Base-by-base conservation (phyloP, 805 yeast genomes). In the Candida suzukii region DNA sequence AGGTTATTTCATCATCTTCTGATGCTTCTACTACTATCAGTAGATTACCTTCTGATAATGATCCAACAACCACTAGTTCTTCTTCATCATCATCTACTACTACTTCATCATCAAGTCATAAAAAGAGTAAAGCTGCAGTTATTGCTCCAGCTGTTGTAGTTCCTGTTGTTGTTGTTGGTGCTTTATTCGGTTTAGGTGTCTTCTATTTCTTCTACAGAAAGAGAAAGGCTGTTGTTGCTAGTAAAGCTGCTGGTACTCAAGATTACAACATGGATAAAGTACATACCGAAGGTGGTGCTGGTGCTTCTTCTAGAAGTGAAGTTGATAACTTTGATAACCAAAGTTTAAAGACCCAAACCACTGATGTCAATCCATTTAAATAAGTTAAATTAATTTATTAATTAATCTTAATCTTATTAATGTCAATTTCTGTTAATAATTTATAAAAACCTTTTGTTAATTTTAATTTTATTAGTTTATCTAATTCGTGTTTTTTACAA, bases 11-110 rank as follows among this genome's bases (percentile, higher is more conserved):
- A 8, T 48, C 56, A 7, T n/a, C n/a, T n/a, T n/a, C n/a, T n/a
- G n/a, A n/a, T n/a, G 22, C 39, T 24, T 39, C 55, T 4, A 36
- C 53, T 6, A 41, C 50, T 1, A 64, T 64, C 37, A 38, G 45
- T 12, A 54, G 61, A 46, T 53, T 66, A 2, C 70, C 68, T 19
- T 60, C 67, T 2, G 71, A 65, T 29, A 61, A 59, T 39, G 35
- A 4, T 12, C 38, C 35, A 18, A 27, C n/a, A 5, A 6, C 30
- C 16, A 27, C 30, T 27, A 27, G 16, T 27, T 27, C 30, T 11
- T 27, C 30, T 13, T 27, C 30, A 10, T 27, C 30, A 27, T 10
- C 30, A 10, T 10, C 30, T 27, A 27, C 30, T 10, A 11, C 35
- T 10, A 32, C 32, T 4, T 32, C 41, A 1, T 27, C 30, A 10